phyloP scores from a whole-genome alignment of 192 early-diverging fungal species.

The Linnemannia elongata region DNA sequence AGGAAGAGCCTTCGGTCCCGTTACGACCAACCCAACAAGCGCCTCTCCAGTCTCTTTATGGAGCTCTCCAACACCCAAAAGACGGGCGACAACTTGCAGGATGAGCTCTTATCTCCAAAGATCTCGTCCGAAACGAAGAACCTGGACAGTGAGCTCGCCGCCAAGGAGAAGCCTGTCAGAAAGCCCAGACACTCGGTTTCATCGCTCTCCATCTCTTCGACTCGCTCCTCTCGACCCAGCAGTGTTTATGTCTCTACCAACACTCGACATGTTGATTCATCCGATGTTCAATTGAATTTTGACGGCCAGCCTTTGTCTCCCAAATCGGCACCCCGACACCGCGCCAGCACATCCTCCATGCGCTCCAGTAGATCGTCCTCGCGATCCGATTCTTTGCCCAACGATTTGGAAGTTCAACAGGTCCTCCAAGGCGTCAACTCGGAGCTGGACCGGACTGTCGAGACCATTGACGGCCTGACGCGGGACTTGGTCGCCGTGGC shows the following conservation, averaged over 20 bases:
- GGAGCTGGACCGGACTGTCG: conserved; percentile 39
- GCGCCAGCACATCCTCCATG: conserved; percentile 22
- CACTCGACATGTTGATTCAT: background rate
- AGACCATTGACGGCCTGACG: conserved; percentile 42
- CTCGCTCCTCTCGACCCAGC: conserved; percentile 11
- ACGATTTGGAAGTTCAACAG: background rate
- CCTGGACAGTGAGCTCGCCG: background rate
- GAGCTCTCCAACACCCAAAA: conserved; percentile 50
- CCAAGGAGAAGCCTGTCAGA: conserved; percentile 18
- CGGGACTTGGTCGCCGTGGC: conserved; percentile 48
- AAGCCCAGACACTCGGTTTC: conserved; percentile 17
- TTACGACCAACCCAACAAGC: conserved; percentile 21
- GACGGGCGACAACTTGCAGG: background rate
- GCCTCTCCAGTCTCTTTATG: conserved; percentile 41
- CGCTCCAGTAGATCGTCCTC: conserved; percentile 4
- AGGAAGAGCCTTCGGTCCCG: conserved; percentile 18
- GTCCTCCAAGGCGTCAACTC: conserved; percentile 3
- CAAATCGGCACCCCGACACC: conserved; percentile 8
- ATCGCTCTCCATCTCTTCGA: conserved; percentile 13
- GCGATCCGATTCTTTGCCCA: background rate
- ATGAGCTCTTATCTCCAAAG: conserved; percentile 3
- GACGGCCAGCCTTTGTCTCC: background rate
- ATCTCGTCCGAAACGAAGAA: background rate
- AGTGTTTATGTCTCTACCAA: conserved; percentile 7
- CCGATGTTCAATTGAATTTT: background rate